phyloP scores from a whole-genome alignment of 2,329 filamentous ascomycete genomes.

The Aureobasidium sp. region DNA sequence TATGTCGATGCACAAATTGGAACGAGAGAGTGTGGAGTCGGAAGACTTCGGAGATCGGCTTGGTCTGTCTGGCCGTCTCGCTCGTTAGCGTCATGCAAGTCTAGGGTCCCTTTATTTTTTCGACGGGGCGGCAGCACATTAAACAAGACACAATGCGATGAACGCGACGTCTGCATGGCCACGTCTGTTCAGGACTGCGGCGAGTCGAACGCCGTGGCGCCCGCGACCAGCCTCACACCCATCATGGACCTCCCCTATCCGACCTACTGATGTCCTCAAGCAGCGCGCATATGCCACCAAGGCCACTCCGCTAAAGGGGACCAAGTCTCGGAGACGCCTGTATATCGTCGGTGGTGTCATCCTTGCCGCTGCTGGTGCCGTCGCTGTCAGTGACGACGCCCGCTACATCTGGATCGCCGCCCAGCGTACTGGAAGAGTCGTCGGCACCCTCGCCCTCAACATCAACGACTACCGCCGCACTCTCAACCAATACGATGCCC shows the following conservation, averaged over 20 bases:
- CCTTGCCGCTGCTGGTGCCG: conserved; percentile 32
- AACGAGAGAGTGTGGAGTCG: background rate
- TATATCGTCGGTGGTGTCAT: conserved; percentile 22
- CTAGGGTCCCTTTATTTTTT: conserved; percentile 8
- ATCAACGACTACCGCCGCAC: conserved; percentile 88
- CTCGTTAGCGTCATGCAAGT: conserved; percentile 14
- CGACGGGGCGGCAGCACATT: background rate
- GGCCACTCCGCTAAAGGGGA: conserved; percentile 20
- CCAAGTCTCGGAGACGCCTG: conserved; percentile 22
- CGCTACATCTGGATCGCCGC: conserved; percentile 68
- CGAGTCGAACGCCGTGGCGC: background rate
- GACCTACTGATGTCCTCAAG: background rate
- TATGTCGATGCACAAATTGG: background rate
- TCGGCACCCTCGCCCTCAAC: conserved; percentile 65
- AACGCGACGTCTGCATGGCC: conserved; percentile 11
- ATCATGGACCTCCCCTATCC: background rate
- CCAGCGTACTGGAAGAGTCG: conserved; percentile 73
- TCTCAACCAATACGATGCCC: conserved; percentile 61
- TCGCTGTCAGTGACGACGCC: conserved; percentile 58
- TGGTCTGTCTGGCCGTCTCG: background rate
- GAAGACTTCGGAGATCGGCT: background rate
- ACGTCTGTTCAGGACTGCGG: conserved; percentile 8
- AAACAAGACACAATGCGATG: conserved; percentile 3
- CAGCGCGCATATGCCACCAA: conserved; percentile 17
- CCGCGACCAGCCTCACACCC: background rate